Evolutionary conservation across 768 basidiomycete genomes (phyloP), one percentile per base, ranked within the genome.

Genomic region (Leccinellum rugosiceps): DNA sequence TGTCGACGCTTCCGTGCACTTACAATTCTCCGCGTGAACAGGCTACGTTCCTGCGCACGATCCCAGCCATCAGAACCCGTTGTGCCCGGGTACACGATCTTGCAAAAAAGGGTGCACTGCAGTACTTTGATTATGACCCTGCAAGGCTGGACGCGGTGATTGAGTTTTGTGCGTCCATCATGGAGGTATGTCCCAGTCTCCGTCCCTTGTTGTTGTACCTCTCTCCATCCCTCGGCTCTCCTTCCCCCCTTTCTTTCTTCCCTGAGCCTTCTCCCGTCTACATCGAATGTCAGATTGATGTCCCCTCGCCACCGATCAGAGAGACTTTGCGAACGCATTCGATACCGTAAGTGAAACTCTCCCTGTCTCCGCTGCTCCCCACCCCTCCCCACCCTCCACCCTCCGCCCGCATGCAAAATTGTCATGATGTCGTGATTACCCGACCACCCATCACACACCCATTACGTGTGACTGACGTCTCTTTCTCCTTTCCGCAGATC

Each of bases 11-110:
- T 30, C 32, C 43, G 38, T 53, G 34, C 43, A 56, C 38, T 43
- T 35, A 31, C 26, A 52, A 65, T 46, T 56, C 61, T 32, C 56
- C 64, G 46, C 62, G 47, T 50, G 60, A 46, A 41, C 65, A 60
- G 38, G 83, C 86, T 25, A 75, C 74, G 6, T 95, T 94, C 67
- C 83, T 97, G 45, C 86, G 88, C 31, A 93, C 91, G 0, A 79
- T 97, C 3, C 89, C 92, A 15, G 83, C 94, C n/a, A 93, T 98
- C 64, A 83, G 96, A 47, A 88, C 94, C 64, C 82, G 92, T 44
- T 98, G 94, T 72, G 69, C 74, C 11, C 80, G 80, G 43, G 92
- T 98, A 32, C 85, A 89, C 70, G 80, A 84, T 28, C 85, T 96
- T 19, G 94, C 92, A 13, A 76, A 83, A 69, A 68, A 80, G 60